These are phyloP conservation scores for Telfairia occidentalis DNA, from an alignment of 331 rosid species.

Conservation along the genomic window DNA sequence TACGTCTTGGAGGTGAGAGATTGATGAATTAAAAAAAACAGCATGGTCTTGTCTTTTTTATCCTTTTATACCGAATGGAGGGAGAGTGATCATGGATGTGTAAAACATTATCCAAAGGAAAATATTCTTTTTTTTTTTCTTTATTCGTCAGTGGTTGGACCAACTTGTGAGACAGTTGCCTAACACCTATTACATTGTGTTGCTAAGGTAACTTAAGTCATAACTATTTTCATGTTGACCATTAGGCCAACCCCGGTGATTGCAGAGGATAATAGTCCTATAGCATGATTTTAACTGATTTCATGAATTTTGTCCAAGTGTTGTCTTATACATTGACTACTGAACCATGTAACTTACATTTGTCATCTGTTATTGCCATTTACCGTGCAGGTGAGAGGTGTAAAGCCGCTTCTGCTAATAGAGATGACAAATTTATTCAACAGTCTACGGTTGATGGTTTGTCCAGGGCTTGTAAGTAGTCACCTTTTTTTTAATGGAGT, in stretches of 20 bases:
- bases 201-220: too few relatives aligned
- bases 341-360: neutral
- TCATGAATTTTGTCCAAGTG: neutral
- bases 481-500: neutral
- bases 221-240: too few relatives aligned
- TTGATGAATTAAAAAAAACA: neutral
- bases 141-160: too few relatives aligned
- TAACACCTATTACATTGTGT: too few relatives aligned
- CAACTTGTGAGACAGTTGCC: too few relatives aligned
- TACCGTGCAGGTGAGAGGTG: slow-evolving; percentile 85
- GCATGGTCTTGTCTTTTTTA: neutral
- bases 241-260: too few relatives aligned
- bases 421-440: slow-evolving; percentile 78
- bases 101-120: neutral
- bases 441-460: slow-evolving; percentile 53
- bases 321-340: neutral
- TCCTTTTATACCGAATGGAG: neutral
- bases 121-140: too few relatives aligned
- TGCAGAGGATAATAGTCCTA: too few relatives aligned
- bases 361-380: neutral
- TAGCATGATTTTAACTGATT: too few relatives aligned
- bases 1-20: neutral
- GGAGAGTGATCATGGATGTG: neutral
- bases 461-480: slow-evolving; percentile 80
- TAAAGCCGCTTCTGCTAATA: slow-evolving; percentile 64